Base-by-base conservation (phyloP, 768 basidiomycete species). In the Tephrocybe rancida region DNA sequence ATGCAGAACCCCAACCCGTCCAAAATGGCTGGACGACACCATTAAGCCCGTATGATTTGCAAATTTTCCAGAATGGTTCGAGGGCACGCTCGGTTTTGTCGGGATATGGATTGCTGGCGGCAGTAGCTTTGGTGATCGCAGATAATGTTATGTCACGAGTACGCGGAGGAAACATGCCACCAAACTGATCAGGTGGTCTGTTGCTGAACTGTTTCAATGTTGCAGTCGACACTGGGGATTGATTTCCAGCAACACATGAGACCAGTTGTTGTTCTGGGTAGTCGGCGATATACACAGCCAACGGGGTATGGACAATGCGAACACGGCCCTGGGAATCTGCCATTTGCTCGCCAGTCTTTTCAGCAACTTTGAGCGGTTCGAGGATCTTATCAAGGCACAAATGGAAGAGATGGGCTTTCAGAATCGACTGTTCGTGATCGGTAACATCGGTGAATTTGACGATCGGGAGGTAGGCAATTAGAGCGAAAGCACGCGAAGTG, bases 1-100 rank as follows among this genome's bases (percentile, higher is more conserved):
- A 62, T 2, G 70, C 61, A 2, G 72, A 57, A 2, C 57, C 39
- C 68, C 69, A 78, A 49, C 46, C 38, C n/a, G 7, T 13, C 72
- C 72, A 77, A 53, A 78, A 74, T 5, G 68, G 73, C 1, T 57
- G 27, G 58, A 70, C 66, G 32, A 73, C 66, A 10, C 70, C 67
- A 39, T 63, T 70, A 14, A 74, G 64, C 6, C 62, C 48, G 35
- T 5, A n/a, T 8, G 35, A 9, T 14, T 13, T 5, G 16, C 35
- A 37, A n/a, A 18, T 18, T 8, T 18, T 5, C 9, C n/a, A 18
- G 16, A 37, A 37, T 37, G 35, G 35, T 18, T 37, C 16, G 16
- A 37, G 35, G 16, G 35, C 16, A 13, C 16, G 35, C 35, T 37
- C 16, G 16, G 9, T 18, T 5, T 8, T 18, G 35, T 18, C 16